Base-by-base conservation (phyloP, 2,329 filamentous ascomycete genomes). In the Nemania abortiva region DNA sequence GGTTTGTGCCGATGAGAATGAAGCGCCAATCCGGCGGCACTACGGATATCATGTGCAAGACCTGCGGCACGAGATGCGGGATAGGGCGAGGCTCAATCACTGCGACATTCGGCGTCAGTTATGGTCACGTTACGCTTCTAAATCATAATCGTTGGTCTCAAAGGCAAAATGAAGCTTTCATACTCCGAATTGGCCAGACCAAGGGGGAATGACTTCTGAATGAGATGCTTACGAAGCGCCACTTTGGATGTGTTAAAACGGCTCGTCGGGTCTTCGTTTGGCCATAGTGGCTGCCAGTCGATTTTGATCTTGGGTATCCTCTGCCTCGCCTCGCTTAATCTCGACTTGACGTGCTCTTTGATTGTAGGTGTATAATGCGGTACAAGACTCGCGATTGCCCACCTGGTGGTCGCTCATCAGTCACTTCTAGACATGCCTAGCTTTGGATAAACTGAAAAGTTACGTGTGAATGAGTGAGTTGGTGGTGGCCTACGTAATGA, bases 1-100 rank as follows among this genome's bases (percentile, higher is more conserved):
- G 77, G 39, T 82, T 80, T 37, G 85, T 84, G 60, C 86, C 85
- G 70, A 87, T 81, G 74, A 87, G 86, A 69, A 85, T 74, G 75
- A 87, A 86, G 53, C 82, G 83, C 86, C 86, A 88, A 74, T 88
- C 86, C 6, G 84, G 82, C 1, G 85, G 85, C 1, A 86, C 83
- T 24, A 87, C 84, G 3, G 82, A 78, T 39, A 85, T 83, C 82
- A 87, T 86, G 77, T 87, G 85, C 49, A 86, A 77, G 29, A 87
- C 79, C 66, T 84, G 82, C 2, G 85, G 84, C 0, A 83, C 83
- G 3, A 87, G 82, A 72, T 85, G 83, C 15, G 85, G 81, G 15
- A 86, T 73, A 1, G 82, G 81, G 6, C 84, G 81, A 15, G 82
- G 80, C 77, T 87, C 85, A 72, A 88, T 83, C n/a, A 88, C 62